phyloP scores from a whole-genome alignment of 345 rosid genomes.

The Pistacia atlantica region DNA sequence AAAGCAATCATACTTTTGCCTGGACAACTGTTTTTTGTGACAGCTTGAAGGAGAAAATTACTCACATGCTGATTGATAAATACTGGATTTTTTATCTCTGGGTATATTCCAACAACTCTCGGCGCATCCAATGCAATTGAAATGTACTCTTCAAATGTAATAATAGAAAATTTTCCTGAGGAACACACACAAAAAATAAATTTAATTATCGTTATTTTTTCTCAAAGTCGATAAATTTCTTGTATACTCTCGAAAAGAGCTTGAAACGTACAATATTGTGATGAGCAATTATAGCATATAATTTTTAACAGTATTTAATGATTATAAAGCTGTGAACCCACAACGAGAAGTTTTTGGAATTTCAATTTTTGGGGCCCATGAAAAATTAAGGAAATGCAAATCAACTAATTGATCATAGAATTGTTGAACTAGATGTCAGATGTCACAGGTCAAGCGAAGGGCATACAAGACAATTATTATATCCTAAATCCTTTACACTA shows the following conservation, averaged over 20 bases:
- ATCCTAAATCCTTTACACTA: neutral
- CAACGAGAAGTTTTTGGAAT: neutral
- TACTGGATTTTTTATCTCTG: slow-evolving; percentile 93
- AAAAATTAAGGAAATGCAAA: neutral
- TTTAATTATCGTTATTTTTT: neutral
- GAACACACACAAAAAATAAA: slow-evolving; percentile 16
- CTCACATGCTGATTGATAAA: slow-evolving; percentile 82
- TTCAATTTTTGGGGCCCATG: neutral
- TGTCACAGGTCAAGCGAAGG: neutral
- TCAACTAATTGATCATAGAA: neutral
- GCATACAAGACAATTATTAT: neutral
- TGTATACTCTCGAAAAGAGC: neutral
- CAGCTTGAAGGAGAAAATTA: slow-evolving; percentile 11
- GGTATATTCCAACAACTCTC: slow-evolving; percentile 93
- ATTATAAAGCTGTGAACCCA: neutral
- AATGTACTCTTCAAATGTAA: slow-evolving; percentile 88
- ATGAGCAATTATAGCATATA: neutral
- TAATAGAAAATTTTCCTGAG: slow-evolving; percentile 79
- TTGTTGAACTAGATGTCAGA: neutral
- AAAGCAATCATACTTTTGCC: neutral
- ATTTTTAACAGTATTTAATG: too few species aligned
- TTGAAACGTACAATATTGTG: neutral
- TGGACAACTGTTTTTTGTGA: neutral
- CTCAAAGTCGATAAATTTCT: neutral
- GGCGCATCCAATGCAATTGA: slow-evolving; percentile 81